phyloP scores from a whole-genome alignment of 2,329 filamentous ascomycete genomes.

The Fusarium ambrosium region DNA sequence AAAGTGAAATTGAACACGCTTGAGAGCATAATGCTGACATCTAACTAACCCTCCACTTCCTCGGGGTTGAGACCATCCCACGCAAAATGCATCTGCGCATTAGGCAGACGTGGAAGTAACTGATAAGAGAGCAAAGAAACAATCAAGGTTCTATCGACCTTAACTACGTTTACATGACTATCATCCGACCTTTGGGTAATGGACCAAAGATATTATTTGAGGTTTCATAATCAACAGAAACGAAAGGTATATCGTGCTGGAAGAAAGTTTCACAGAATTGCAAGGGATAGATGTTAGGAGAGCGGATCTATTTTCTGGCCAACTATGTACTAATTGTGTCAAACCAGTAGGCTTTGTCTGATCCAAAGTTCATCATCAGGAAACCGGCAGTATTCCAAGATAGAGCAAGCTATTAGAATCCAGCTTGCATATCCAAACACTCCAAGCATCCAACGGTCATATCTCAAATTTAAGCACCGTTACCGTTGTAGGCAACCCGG shows the following conservation, averaged over 20 bases:
- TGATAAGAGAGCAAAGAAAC: not conserved
- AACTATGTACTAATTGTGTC: not conserved
- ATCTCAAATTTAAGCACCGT: slow-evolving; percentile 31
- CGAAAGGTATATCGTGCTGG: not conserved
- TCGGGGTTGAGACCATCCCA: not conserved
- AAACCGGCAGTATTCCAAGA: not conserved
- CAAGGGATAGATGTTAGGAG: not conserved
- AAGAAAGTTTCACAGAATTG: not conserved
- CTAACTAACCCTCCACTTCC: not conserved
- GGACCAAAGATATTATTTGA: not conserved
- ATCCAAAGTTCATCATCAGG: not conserved
- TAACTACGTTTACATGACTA: not conserved
- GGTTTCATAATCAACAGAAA: not conserved
- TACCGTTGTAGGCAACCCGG: slow-evolving; percentile 63
- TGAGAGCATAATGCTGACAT: not conserved
- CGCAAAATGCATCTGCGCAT: no score
- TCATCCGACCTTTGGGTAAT: not conserved
- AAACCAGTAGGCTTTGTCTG: not conserved
- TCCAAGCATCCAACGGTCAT: no score
- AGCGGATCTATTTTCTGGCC: not conserved
- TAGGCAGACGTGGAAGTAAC: no score
- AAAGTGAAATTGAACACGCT: not conserved
- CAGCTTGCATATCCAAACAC: not conserved
- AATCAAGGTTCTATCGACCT: not conserved
- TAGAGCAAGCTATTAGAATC: not conserved